Conservation (phyloP, 2,329 filamentous ascomycete genomes). For the Colletotrichum plurivorum region DNA sequence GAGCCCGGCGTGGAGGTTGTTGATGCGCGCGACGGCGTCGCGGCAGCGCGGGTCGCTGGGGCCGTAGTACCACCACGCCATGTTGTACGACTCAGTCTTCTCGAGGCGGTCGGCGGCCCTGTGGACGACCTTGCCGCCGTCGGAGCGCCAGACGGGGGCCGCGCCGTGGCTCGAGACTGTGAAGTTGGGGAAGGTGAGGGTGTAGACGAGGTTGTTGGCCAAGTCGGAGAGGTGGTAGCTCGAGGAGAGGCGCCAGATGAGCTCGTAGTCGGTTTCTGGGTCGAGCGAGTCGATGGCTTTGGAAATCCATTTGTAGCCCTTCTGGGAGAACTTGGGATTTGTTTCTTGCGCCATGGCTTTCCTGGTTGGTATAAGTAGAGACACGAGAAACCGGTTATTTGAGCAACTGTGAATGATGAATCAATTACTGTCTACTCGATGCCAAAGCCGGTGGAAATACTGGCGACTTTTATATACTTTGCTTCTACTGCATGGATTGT, state of each 20-base stretch:
- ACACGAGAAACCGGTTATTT: neutral
- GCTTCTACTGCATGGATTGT: too few species aligned
- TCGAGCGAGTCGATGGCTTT: slow-evolving; percentile 3
- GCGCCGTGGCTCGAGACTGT: slow-evolving; percentile 2
- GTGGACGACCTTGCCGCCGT: slow-evolving; percentile 21
- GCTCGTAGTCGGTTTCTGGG: slow-evolving; percentile 7
- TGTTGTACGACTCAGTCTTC: slow-evolving; percentile 15
- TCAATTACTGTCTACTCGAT: neutral
- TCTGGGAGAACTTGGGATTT: neutral
- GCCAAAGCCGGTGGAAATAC: neutral
- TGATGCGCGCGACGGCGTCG: slow-evolving; percentile 3
- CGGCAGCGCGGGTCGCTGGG: slow-evolving; percentile 14
- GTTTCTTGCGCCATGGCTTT: neutral
- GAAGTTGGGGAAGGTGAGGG: neutral
- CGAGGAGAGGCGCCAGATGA: slow-evolving; percentile 5
- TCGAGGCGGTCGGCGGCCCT: slow-evolving; percentile 1
- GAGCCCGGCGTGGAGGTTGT: slow-evolving; percentile 6
- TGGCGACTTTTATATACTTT: too few species aligned
- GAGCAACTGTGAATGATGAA: neutral
- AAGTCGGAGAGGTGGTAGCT: slow-evolving; percentile 14
- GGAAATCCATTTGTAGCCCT: neutral
- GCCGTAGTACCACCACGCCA: slow-evolving; percentile 20
- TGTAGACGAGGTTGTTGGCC: slow-evolving; percentile 7
- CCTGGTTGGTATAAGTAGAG: neutral
- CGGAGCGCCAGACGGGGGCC: neutral